Percentiles rank a stretch among this genome's conserved stretches.
Evolutionary conservation across 352 stramenopile genomes (phyloP).

Genomic region (Saprolegnia diclina): DNA sequence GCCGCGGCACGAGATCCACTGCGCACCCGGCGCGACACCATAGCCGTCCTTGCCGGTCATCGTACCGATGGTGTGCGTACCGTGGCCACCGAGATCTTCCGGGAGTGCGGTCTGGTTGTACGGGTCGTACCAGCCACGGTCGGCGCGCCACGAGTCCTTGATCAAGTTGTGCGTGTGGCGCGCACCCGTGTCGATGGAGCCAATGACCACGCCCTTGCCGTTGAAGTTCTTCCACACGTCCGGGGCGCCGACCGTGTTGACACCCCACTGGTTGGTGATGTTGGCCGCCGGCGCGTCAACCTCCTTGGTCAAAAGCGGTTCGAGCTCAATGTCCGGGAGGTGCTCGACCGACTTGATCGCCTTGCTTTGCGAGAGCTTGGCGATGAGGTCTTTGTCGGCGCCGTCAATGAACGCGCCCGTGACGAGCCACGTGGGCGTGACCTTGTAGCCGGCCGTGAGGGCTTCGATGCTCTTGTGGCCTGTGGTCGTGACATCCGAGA

Average conservation of each 20-base stretch:
- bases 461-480: neutral
- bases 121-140: constrained; percentile 48
- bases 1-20: constrained; percentile 50
- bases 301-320: neutral
- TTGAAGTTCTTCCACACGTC: constrained; percentile 38
- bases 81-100: constrained; percentile 43
- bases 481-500: neutral
- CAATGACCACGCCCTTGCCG: constrained; percentile 40
- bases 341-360: neutral
- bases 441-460: neutral
- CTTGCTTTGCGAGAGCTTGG: neutral
- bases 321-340: neutral
- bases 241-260: constrained; percentile 41
- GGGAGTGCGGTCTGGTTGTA: constrained; percentile 31
- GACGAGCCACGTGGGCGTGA: neutral
- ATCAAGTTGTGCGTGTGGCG: constrained; percentile 36
- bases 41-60: constrained; percentile 39
- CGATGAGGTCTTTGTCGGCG: neutral
- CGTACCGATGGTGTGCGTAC: constrained; percentile 47
- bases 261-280: constrained; percentile 34
- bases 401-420: neutral
- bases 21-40: constrained; percentile 41
- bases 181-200: constrained; percentile 44
- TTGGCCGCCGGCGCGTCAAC: neutral
- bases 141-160: constrained; percentile 31